Evolutionary conservation across 768 basidiomycete species (phyloP).

Genomic region (Lepiota brunneoincarnata): DNA sequence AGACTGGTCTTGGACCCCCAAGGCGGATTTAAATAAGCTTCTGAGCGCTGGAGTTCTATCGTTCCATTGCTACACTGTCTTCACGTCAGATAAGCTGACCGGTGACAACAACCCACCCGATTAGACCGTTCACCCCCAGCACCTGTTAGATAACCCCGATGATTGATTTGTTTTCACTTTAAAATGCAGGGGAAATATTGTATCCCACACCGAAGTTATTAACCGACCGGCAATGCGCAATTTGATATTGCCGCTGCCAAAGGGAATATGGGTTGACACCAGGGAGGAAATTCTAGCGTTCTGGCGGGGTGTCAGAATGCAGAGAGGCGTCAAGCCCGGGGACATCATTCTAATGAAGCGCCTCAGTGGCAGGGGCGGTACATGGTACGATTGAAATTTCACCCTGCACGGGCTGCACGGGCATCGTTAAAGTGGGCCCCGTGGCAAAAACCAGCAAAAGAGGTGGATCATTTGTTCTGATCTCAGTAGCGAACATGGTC

Average conservation of each 20-base stretch:
- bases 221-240: constrained; percentile 1
- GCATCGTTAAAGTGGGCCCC: background rate
- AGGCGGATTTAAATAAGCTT: background rate
- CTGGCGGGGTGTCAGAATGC: background rate
- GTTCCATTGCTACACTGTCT: background rate
- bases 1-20: background rate
- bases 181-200: background rate
- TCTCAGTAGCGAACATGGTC: no score
- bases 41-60: background rate
- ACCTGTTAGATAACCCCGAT: background rate
- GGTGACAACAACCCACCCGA: background rate
- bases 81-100: background rate
- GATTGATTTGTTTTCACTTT: background rate
- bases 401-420: background rate
- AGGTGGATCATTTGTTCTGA: no score
- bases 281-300: background rate
- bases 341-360: background rate
- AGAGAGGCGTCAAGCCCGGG: background rate
- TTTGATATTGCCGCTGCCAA: constrained; percentile 4
- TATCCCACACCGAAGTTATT: background rate
- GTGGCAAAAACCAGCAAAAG: background rate
- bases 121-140: no score
- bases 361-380: background rate
- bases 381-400: background rate
- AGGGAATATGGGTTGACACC: background rate